Evolutionary conservation across 2,329 filamentous ascomycete genomes (phyloP).

Genomic region (Orbilia brochopaga): DNA sequence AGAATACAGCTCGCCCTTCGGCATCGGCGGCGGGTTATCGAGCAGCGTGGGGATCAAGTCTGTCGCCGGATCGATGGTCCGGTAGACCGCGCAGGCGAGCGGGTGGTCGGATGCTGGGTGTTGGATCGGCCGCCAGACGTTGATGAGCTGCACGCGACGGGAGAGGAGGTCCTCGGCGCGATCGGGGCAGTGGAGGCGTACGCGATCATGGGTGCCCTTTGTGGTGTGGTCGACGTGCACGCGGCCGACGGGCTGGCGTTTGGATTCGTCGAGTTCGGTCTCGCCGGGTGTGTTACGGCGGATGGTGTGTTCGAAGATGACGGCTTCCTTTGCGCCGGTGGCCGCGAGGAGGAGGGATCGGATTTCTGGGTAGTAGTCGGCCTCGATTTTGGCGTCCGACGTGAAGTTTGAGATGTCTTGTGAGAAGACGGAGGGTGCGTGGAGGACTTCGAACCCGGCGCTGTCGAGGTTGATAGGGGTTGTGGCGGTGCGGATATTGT

Average conservation of each 20-base stretch:
- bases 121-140: conserved; percentile 73
- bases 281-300: conserved; percentile 63
- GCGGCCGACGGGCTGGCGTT: conserved; percentile 70
- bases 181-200: conserved; percentile 66
- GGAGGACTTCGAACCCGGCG: conserved; percentile 75
- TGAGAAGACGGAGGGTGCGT: conserved; percentile 65
- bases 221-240: conserved; percentile 77
- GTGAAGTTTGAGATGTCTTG: conserved; percentile 65
- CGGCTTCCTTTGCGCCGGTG: conserved; percentile 67
- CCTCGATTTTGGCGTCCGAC: conserved; percentile 72
- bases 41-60: conserved; percentile 69
- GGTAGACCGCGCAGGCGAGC: conserved; percentile 71
- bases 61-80: conserved; percentile 62
- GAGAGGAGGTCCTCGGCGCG: conserved; percentile 65
- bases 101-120: conserved; percentile 70
- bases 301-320: conserved; percentile 77
- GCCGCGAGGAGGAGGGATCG: conserved; percentile 73
- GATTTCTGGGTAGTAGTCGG: conserved; percentile 83
- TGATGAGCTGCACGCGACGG: conserved; percentile 70
- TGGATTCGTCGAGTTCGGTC: conserved; percentile 56
- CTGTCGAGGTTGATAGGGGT: conserved; percentile 70
- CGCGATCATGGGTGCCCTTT: conserved; percentile 66
- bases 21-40: conserved; percentile 67
- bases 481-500: conserved; percentile 77
- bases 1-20: conserved; percentile 71